Base-by-base conservation (phyloP, 495 filamentous ascomycete genomes). In the Podospora australis region DNA sequence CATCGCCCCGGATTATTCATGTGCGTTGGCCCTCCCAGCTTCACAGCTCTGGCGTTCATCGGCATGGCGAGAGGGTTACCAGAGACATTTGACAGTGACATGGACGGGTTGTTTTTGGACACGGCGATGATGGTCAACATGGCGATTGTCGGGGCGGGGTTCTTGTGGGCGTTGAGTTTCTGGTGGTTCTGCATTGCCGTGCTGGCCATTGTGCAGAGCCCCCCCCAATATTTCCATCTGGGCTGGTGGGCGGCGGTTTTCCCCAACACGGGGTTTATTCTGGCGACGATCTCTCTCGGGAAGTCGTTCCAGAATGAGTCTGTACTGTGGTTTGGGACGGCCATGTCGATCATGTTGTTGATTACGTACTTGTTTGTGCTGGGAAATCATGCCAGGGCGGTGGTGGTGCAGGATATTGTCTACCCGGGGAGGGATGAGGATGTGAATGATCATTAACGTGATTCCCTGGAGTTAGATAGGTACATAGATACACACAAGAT, bases 171-270 rank as follows among this genome's bases (percentile, higher is more conserved):
- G 1, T 63, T 88, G n/a, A 80, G 75, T 26, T 71, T 88, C 35
- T 88, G 83, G 83, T 88, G 87, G 73, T 87, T 88, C 58, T 70
- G 68, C 36, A 74, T 88, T 20, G 79, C 80, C 0, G 54, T 76
- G 7, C 56, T 84, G 23, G 77, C 77, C 0, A 75, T 79, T 4
- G 50, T 81, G 14, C 56, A 62, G 25, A 67, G 70, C 7, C 65
- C 71, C 16, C 73, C 72, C 3, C 68, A 77, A 20, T 68, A 78
- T 41, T 81, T 78, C 56, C 75, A 73, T 51, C 57, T 80, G 9
- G 70, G 70, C 3, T 81, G 78, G 77, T 81, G 74, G 62, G 71
- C 73, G 3, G 69, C 71, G n/a, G 71, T 82, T 1, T 82, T 82
- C 48, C 79, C 79, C 8, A 81, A 82, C 54, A 74, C 74, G 11